phyloP scores from a whole-genome alignment of 371 early-diverging fungal species.

The Coemansia sp. region DNA sequence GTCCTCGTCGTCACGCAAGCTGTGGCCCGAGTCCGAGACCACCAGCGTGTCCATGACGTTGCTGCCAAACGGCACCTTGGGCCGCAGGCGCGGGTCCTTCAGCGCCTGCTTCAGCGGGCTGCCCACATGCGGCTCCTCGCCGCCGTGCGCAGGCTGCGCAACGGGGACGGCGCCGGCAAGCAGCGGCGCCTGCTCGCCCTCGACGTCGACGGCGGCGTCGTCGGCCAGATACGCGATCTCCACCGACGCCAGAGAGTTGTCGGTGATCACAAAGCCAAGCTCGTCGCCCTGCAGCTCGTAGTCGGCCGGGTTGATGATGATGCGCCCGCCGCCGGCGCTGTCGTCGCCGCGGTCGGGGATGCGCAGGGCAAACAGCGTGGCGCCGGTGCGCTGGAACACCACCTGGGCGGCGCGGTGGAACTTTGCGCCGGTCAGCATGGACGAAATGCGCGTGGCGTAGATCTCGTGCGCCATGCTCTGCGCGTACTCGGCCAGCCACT shows the following conservation, averaged over 20 bases:
- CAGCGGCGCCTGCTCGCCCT: constrained; percentile 17
- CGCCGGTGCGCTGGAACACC: constrained; percentile 55
- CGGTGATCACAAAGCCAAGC: constrained; percentile 59
- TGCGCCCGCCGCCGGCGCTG: constrained; percentile 13
- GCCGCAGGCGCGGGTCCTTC: constrained; percentile 27
- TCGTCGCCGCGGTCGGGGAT: constrained; percentile 18
- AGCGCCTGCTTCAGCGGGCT: constrained; percentile 34
- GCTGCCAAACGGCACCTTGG: constrained; percentile 41
- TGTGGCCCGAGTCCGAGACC: constrained; percentile 15
- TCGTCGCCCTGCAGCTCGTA: constrained; percentile 61
- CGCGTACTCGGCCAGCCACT: constrained; percentile 62
- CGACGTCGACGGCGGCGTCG: constrained; percentile 20
- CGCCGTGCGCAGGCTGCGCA: not conserved
- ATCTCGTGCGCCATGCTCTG: constrained; percentile 62
- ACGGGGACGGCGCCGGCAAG: constrained; percentile 7
- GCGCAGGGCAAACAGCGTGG: constrained; percentile 57
- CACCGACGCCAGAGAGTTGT: constrained; percentile 42
- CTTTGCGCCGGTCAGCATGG: constrained; percentile 50
- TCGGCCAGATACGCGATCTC: constrained; percentile 42
- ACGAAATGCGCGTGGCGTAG: constrained; percentile 57
- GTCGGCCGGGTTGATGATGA: constrained; percentile 59
- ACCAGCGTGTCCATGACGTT: constrained; percentile 51
- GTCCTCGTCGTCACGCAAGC: constrained; percentile 17
- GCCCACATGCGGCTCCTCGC: constrained; percentile 3
- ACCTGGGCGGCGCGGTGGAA: constrained; percentile 57